Evolutionary conservation across 371 early-diverging fungal genomes (phyloP).

Genomic region (Catenaria anguillulae): DNA sequence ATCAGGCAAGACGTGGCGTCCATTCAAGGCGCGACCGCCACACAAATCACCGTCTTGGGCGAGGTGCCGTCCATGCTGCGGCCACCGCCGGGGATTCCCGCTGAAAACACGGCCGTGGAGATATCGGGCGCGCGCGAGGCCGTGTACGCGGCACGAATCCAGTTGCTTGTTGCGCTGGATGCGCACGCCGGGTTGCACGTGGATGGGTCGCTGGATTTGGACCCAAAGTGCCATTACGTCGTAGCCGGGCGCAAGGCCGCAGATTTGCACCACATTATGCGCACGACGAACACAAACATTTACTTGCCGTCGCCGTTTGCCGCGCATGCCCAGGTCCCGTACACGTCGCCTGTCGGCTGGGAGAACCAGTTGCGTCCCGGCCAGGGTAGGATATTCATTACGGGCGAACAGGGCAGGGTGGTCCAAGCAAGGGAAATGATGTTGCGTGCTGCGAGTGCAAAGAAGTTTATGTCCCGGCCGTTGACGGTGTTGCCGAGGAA

Average conservation of each 20-base stretch:
- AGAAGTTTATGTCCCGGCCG: background rate
- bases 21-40: background rate
- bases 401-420: constrained; percentile 18
- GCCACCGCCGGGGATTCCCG: background rate
- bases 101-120: constrained; percentile 1
- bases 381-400: constrained; percentile 23
- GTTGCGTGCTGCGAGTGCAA: background rate
- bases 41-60: constrained; percentile 3
- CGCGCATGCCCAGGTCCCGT: constrained; percentile 2
- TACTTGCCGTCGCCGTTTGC: constrained; percentile 52
- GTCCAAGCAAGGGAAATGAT: constrained; percentile 16
- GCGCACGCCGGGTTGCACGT: background rate
- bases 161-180: constrained; percentile 1
- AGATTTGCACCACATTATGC: constrained; percentile 49
- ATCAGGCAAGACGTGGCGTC: background rate
- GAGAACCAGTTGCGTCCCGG: constrained; percentile 11
- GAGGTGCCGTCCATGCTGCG: background rate
- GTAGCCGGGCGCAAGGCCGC: constrained; percentile 59
- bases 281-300: constrained; percentile 55
- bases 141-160: background rate
- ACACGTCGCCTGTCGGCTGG: constrained; percentile 2
- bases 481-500: constrained; percentile 29
- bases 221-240: constrained; percentile 34
- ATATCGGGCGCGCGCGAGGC: constrained; percentile 3
- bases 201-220: constrained; percentile 1